Evolutionary conservation across 306 rosid species (phyloP).

Genomic region (Castanea crenata): DNA sequence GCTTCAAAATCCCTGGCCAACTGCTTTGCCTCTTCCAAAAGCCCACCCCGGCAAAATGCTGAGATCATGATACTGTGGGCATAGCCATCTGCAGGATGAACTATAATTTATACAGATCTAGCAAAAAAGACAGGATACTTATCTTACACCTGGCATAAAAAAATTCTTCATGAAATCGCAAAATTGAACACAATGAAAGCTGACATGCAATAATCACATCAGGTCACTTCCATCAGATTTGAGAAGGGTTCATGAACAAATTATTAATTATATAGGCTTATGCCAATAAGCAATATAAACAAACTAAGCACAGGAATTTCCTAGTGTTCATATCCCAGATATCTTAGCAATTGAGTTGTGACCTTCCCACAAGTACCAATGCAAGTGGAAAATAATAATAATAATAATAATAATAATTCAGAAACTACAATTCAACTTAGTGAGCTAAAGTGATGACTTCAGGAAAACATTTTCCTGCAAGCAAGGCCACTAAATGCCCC

Average conservation of each 20-base stretch:
- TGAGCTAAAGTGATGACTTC: background rate
- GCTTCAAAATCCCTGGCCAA: constrained; percentile 79
- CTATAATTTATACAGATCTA: constrained; percentile 19
- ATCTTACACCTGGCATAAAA: background rate
- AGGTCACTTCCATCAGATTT: constrained; percentile 13
- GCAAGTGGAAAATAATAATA: background rate
- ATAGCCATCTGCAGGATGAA: constrained; percentile 76
- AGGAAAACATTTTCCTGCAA: background rate
- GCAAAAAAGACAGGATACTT: constrained; percentile 1
- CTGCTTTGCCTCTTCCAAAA: constrained; percentile 76
- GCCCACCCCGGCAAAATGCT: constrained; percentile 81
- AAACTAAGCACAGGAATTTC: constrained; percentile 3
- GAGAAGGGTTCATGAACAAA: constrained; percentile 12
- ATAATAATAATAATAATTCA: background rate
- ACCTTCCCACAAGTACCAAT: background rate
- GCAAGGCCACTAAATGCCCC: background rate
- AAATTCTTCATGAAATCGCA: constrained; percentile 8
- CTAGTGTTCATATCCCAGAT: background rate
- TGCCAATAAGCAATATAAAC: background rate
- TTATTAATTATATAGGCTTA: background rate
- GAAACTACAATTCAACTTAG: background rate
- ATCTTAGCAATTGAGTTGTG: background rate
- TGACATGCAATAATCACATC: background rate
- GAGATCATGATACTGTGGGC: constrained; percentile 95
- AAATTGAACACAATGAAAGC: background rate